A percentile compares a stretch with the other conserved stretches of the same genome.
phyloP scores from a whole-genome alignment of 345 rosid genomes.

The Toxicodendron radicans region DNA sequence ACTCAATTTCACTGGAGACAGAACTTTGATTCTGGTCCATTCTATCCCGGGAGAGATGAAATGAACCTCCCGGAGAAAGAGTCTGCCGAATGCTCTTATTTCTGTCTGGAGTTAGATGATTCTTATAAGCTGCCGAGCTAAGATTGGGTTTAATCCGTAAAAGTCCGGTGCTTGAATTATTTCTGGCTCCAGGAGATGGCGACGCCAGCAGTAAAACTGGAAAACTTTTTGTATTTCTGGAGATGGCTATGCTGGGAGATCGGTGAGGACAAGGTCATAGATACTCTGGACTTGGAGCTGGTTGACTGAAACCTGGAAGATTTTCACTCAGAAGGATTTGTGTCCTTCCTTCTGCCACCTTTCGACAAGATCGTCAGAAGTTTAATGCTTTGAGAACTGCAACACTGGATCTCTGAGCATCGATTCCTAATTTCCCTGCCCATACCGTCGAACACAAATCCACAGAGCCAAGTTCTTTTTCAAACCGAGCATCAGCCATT shows the following conservation, averaged over 20 bases:
- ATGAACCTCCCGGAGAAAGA: neutral
- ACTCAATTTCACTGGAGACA: constrained; percentile 1
- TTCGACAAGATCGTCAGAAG: constrained; percentile 10
- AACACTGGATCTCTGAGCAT: constrained; percentile 16
- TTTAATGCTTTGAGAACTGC: constrained; percentile 6
- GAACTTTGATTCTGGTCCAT: neutral
- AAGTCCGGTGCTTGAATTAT: neutral
- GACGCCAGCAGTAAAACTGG: neutral
- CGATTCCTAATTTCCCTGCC: constrained; percentile 18
- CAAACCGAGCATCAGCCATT: constrained; percentile 13
- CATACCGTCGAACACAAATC: constrained; percentile 28
- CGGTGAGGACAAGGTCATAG: no score
- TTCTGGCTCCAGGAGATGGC: neutral
- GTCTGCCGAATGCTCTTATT: neutral
- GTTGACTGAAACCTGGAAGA: neutral
- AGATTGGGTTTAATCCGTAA: neutral
- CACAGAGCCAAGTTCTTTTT: constrained; percentile 25
- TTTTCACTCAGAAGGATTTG: constrained; percentile 6
- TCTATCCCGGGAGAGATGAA: neutral
- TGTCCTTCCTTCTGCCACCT: constrained; percentile 20
- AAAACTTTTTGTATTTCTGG: neutral
- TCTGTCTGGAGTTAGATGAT: neutral
- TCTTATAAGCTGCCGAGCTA: neutral
- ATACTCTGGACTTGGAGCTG: no score
- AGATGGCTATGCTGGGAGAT: no score